phyloP scores from a whole-genome alignment of 2,329 filamentous ascomycete species.

The Xylariaceae sp. region DNA sequence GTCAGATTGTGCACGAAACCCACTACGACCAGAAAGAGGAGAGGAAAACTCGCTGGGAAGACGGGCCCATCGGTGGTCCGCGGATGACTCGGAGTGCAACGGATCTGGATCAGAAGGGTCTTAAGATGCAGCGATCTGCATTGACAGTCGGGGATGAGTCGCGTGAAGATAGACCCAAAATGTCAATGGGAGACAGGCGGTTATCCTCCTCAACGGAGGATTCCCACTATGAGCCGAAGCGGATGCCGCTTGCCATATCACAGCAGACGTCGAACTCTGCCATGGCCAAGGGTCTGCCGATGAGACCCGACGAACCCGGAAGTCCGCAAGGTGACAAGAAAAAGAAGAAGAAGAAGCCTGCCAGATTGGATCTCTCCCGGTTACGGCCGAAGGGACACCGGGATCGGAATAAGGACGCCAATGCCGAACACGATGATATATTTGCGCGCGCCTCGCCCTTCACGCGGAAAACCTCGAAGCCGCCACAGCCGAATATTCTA shows the following conservation, averaged over 20 bases:
- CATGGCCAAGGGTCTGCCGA: slow-evolving; percentile 51
- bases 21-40: slow-evolving; percentile 26
- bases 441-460: slow-evolving; percentile 40
- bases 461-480: slow-evolving; percentile 18
- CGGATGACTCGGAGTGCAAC: slow-evolving; percentile 26
- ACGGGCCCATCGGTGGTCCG: slow-evolving; percentile 45
- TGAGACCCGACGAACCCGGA: slow-evolving; percentile 43
- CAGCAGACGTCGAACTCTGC: slow-evolving; percentile 55
- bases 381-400: slow-evolving; percentile 37
- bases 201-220: slow-evolving; percentile 51
- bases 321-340: slow-evolving; percentile 31
- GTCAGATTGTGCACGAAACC: slow-evolving; percentile 28
- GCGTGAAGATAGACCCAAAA: slow-evolving; percentile 35
- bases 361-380: slow-evolving; percentile 45
- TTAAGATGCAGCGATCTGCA: slow-evolving; percentile 26
- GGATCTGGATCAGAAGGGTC: slow-evolving; percentile 10
- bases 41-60: slow-evolving; percentile 37
- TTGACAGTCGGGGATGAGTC: slow-evolving; percentile 25
- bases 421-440: slow-evolving; percentile 31
- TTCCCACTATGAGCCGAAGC: slow-evolving; percentile 53
- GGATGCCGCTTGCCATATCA: slow-evolving; percentile 51
- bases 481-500: slow-evolving; percentile 23
- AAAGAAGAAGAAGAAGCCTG: slow-evolving; percentile 45
- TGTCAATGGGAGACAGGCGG: slow-evolving; percentile 43
- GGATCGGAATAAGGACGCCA: slow-evolving; percentile 26